A percentile compares a stretch with the other conserved stretches of the same genome.
phyloP scores from a whole-genome alignment of 2,329 filamentous ascomycete species.

The Neonectria faginata region DNA sequence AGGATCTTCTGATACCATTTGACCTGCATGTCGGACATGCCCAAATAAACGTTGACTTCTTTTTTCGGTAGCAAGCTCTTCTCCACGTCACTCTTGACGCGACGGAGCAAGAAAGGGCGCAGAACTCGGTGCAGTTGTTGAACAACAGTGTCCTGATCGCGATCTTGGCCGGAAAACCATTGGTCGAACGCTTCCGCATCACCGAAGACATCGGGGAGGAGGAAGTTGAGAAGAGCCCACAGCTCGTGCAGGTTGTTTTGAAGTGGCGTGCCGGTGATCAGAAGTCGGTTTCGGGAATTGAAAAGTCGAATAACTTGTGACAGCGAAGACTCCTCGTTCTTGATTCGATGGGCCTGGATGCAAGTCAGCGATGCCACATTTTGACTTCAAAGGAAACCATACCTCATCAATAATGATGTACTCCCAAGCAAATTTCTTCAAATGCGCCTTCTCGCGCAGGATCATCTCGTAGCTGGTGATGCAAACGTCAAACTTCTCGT shows the following conservation, averaged over 20 bases:
- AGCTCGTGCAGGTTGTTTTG: constrained; percentile 99
- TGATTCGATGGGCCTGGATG: constrained; percentile 85
- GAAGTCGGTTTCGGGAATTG: constrained; percentile 91
- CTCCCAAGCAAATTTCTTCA: constrained; percentile 99
- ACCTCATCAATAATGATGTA: constrained; percentile 98
- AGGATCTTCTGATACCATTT: constrained; percentile 99
- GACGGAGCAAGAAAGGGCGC: constrained; percentile 91
- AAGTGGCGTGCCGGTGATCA: constrained; percentile 96
- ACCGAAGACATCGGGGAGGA: constrained; percentile 97
- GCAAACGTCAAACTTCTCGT: constrained; percentile 97
- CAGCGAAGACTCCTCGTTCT: constrained; percentile 97
- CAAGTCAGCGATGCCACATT: constrained; percentile 31
- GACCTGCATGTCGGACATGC: constrained; percentile 99
- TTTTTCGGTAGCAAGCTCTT: constrained; percentile 98
- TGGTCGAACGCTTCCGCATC: constrained; percentile 97
- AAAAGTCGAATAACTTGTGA: constrained; percentile 97
- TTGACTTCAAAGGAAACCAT: constrained; percentile 10
- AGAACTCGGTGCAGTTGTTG: constrained; percentile 95
- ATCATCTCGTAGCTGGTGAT: constrained; percentile 99
- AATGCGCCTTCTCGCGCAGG: constrained; percentile 88
- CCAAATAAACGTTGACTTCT: constrained; percentile 95
- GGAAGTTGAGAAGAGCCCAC: constrained; percentile 96
- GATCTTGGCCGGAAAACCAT: constrained; percentile 93
- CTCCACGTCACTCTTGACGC: constrained; percentile 97
- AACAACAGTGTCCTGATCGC: constrained; percentile 94